A percentile compares a stretch with the other conserved stretches of the same genome.
These are phyloP conservation scores for Aspergillus incahuasiensis DNA, from an alignment of 495 filamentous ascomycete species.

Conservation along the genomic window DNA sequence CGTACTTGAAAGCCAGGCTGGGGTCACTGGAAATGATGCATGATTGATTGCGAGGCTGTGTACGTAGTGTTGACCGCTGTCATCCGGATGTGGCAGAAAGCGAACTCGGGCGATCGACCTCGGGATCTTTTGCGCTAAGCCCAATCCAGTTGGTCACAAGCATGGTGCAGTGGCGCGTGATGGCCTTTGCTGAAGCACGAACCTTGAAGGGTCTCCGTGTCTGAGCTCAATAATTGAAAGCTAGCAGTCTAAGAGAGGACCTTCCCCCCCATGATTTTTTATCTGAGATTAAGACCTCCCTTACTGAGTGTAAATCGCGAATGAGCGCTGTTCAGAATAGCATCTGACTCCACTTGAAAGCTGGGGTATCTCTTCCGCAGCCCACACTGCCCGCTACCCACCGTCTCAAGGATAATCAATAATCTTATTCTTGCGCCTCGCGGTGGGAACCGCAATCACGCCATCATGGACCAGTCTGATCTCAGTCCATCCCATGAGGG, in stretches of 20 bases:
- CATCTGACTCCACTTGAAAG: conserved; percentile 12
- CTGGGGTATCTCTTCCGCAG: conserved; percentile 10
- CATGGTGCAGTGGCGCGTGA: conserved; percentile 7
- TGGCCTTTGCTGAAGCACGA: background rate
- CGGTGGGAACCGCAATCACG: conserved; percentile 26
- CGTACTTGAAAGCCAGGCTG: too few relatives aligned
- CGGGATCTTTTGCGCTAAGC: background rate
- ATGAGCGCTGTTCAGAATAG: conserved; percentile 1
- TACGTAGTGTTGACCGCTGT: background rate
- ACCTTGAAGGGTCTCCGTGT: background rate
- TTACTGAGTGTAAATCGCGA: background rate
- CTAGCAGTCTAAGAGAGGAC: background rate
- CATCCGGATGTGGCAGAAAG: background rate
- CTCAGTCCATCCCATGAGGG: conserved; percentile 23
- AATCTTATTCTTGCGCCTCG: conserved; percentile 1
- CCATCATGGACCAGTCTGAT: conserved; percentile 38
- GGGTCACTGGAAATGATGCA: too few relatives aligned
- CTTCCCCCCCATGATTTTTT: background rate
- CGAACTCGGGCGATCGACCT: background rate
- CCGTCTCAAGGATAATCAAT: background rate
- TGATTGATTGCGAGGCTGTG: too few relatives aligned
- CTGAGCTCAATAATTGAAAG: background rate
- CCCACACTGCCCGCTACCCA: background rate
- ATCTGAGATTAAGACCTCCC: background rate
- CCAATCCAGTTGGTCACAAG: background rate